Percentiles rank a stretch among this genome's conserved stretches.
These are phyloP conservation scores for Rhizopogon roseolus DNA, from an alignment of 768 basidiomycete species.

Conservation along the genomic window DNA sequence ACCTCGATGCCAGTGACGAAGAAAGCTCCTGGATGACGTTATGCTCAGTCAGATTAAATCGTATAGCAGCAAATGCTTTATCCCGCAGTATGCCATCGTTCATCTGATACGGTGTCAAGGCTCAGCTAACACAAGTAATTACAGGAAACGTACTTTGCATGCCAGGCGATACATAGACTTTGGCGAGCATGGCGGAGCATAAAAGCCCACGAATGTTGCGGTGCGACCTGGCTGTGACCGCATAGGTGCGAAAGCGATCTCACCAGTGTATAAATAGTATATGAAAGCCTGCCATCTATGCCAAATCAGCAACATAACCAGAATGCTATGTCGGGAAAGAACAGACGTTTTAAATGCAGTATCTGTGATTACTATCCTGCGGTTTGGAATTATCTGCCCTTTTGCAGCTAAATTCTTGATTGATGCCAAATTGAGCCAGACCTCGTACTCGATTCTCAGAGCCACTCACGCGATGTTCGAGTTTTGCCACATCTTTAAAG, in stretches of 20 bases:
- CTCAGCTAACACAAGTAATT: background rate
- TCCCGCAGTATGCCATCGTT: constrained; percentile 12
- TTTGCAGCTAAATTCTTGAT: background rate
- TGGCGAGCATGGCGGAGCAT: constrained; percentile 20
- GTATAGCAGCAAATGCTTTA: constrained; percentile 15
- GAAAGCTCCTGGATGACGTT: constrained; percentile 23
- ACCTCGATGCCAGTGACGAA: constrained; percentile 22
- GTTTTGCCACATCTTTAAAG: background rate
- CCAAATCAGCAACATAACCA: background rate
- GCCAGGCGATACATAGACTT: constrained; percentile 37
- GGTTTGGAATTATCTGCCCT: background rate
- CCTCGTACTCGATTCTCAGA: background rate
- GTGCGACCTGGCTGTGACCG: no score
- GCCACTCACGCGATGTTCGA: background rate
- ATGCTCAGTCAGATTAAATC: constrained; percentile 8
- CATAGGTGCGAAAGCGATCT: constrained; percentile 24
- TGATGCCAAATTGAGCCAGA: background rate
- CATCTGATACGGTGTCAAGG: constrained; percentile 6
- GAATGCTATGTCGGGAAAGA: background rate
- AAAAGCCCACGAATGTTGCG: background rate
- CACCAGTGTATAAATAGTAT: constrained; percentile 30
- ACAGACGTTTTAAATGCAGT: constrained; percentile 8
- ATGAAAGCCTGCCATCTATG: constrained; percentile 29
- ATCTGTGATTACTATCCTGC: constrained; percentile 5
- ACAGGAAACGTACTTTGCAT: constrained; percentile 18